Evolutionary conservation across 768 basidiomycete genomes (phyloP).

Genomic region (Hericium alpestre): DNA sequence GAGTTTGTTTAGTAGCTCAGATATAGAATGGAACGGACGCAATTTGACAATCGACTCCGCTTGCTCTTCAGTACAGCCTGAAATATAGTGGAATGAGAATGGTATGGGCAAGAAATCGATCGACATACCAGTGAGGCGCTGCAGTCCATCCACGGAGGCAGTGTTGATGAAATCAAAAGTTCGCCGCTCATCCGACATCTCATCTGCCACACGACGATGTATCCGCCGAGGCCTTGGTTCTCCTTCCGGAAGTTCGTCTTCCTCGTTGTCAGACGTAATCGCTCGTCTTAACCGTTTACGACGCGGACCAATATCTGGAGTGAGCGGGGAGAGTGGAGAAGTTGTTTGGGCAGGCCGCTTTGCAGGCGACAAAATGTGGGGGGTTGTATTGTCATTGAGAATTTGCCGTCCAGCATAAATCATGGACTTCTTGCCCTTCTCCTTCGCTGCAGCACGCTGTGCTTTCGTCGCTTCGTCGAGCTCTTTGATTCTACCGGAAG

Average conservation of each 20-base stretch:
- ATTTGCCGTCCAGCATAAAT: slow-evolving; percentile 63
- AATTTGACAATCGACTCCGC: slow-evolving; percentile 67
- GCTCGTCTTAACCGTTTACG: slow-evolving; percentile 49
- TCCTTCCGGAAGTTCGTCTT: slow-evolving; percentile 40
- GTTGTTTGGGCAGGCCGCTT: slow-evolving; percentile 20
- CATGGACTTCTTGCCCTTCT: slow-evolving; percentile 74
- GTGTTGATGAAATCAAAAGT: slow-evolving; percentile 64
- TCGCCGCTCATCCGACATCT: slow-evolving; percentile 32
- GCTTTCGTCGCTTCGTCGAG: slow-evolving; percentile 66
- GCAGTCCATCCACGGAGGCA: slow-evolving; percentile 49
- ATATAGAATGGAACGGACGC: slow-evolving; percentile 70
- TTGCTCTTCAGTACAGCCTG: slow-evolving; percentile 75
- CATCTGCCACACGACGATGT: slow-evolving; percentile 22
- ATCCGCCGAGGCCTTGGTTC: slow-evolving; percentile 31
- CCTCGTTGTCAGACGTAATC: slow-evolving; percentile 57
- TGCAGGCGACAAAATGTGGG: neutral
- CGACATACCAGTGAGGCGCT: slow-evolving; percentile 62
- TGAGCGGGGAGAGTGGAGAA: slow-evolving; percentile 30
- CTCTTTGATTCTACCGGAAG: slow-evolving; percentile 56
- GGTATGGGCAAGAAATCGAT: neutral
- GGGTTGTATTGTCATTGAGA: slow-evolving; percentile 29
- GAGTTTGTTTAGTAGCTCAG: slow-evolving; percentile 67
- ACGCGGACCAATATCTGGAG: slow-evolving; percentile 29
- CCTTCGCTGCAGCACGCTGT: slow-evolving; percentile 50
- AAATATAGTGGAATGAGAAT: slow-evolving; percentile 4